Evolutionary conservation across 192 early-diverging fungal genomes (phyloP).

Genomic region (Mortierella antarctica): DNA sequence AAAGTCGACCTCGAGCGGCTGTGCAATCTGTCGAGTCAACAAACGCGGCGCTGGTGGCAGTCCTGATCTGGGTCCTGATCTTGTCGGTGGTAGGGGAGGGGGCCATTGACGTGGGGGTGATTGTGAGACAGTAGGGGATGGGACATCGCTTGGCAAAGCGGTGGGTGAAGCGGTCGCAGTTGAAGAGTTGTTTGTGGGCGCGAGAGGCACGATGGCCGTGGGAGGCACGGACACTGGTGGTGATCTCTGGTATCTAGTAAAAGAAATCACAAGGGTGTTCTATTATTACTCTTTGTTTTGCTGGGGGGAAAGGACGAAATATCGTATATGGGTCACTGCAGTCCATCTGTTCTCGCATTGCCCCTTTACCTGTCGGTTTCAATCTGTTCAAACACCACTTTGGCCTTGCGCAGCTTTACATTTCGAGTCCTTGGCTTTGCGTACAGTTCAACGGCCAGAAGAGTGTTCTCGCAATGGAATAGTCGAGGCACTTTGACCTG

Average conservation of each 20-base stretch:
- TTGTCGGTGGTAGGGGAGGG: not conserved
- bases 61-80: slow-evolving; percentile 1
- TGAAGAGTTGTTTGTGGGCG: not conserved
- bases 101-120: slow-evolving; percentile 1
- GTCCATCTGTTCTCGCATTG: too few species aligned
- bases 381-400: slow-evolving; percentile 50
- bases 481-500: slow-evolving; percentile 44
- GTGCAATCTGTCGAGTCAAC: slow-evolving; percentile 28
- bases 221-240: slow-evolving; percentile 14
- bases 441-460: slow-evolving; percentile 38
- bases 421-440: slow-evolving; percentile 45
- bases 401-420: slow-evolving; percentile 41
- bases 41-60: slow-evolving; percentile 42
- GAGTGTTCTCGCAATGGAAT: slow-evolving; percentile 44
- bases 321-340: too few species aligned
- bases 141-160: too few species aligned
- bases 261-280: not conserved
- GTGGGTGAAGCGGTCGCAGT: not conserved
- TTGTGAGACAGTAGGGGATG: too few species aligned
- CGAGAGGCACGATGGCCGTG: slow-evolving; percentile 23
- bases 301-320: too few species aligned
- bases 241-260: slow-evolving; percentile 29
- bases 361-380: slow-evolving; percentile 40
- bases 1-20: slow-evolving; percentile 38
- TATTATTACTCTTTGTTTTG: not conserved